Evolutionary conservation across 768 basidiomycete species (phyloP), one percentile per base, ranked within the genome.

Genomic region (Candolleomyces eurysporus): DNA sequence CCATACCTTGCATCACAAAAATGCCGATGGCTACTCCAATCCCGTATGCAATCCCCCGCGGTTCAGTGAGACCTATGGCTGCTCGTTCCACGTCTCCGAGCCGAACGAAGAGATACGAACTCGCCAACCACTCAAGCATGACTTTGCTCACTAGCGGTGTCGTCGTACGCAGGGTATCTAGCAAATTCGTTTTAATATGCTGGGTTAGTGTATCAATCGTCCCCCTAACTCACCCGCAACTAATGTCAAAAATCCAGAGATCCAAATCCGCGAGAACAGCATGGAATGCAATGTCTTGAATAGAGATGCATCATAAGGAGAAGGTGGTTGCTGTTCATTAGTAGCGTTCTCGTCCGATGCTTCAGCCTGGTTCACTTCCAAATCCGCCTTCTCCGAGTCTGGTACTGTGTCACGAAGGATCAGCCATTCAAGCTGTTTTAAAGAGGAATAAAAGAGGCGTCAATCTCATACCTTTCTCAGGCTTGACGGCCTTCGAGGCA

Each of bases 1-100:
- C 63, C 70, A 43, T 58, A 81, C 84, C 79, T 78, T 87, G 86
- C 87, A 87, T 88, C 0, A 70, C 73, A 63, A 86, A 86, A 31
- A 88, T 68, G 2, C 76, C 85, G 56, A 84, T 73, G 0, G 80
- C 86, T 1, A 88, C 68, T 10, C 86, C 87, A 57, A 89, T 79
- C 1, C 87, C 87, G 67, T 83, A 84, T 0, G 86, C 86, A 42
- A 88, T 75, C 0, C 83, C 81, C 39, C 66, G 72, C 2, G 86
- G 84, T 56, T 72, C 63, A 11, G 65, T 63, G 6, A 59, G 65
- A 45, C 60, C 79, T 50, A 36, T 75, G 2, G 70, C 68, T 0
- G 72, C 76, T 39, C 75, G 78, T 48, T 79, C 68, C 21, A 69
- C 71, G 0, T 77, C 73, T 3, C 75, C 67, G 11, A 77, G 69